A percentile compares a stretch with the other conserved stretches of the same genome.
phyloP scores from a whole-genome alignment of 2,329 filamentous ascomycete species.

The Aspergillus japonicus region DNA sequence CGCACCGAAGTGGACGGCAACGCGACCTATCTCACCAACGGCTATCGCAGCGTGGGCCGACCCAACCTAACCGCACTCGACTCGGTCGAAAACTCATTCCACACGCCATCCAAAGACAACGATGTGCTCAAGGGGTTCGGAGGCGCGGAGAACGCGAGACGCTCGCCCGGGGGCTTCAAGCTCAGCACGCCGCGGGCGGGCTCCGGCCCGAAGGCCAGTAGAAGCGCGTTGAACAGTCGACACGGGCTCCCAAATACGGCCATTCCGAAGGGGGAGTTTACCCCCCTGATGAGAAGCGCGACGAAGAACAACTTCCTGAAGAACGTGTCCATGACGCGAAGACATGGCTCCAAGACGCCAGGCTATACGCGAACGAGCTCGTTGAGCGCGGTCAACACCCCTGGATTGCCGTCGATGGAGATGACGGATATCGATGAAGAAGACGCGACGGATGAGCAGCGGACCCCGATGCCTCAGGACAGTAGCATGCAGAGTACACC shows the following conservation, averaged over 20 bases:
- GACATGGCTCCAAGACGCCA: conserved; percentile 64
- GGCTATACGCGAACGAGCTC: conserved; percentile 61
- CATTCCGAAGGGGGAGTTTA: conserved; percentile 72
- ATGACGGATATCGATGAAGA: conserved; percentile 66
- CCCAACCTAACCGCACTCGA: conserved; percentile 59
- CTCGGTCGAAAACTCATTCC: conserved; percentile 84
- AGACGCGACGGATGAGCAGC: conserved; percentile 63
- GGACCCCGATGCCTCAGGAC: conserved; percentile 72
- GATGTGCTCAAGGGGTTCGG: conserved; percentile 75
- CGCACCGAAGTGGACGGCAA: conserved; percentile 76
- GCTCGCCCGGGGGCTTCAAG: conserved; percentile 54
- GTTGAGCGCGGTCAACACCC: conserved; percentile 69
- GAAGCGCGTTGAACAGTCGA: conserved; percentile 62
- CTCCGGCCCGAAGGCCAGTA: conserved; percentile 47
- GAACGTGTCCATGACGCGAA: conserved; percentile 59
- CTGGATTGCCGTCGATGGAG: conserved; percentile 70
- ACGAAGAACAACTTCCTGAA: conserved; percentile 65
- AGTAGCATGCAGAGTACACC: conserved; percentile 85
- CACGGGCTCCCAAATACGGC: conserved; percentile 67
- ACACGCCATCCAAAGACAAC: conserved; percentile 72
- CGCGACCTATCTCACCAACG: conserved; percentile 72
- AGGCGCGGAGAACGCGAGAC: conserved; percentile 53
- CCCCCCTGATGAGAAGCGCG: conserved; percentile 79
- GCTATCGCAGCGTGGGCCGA: conserved; percentile 55
- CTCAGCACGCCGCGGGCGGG: conserved; percentile 74